Percentiles rank a stretch among this genome's conserved stretches.
phyloP scores from a whole-genome alignment of 148 eudicot genomes.

The Cornus controversa region DNA sequence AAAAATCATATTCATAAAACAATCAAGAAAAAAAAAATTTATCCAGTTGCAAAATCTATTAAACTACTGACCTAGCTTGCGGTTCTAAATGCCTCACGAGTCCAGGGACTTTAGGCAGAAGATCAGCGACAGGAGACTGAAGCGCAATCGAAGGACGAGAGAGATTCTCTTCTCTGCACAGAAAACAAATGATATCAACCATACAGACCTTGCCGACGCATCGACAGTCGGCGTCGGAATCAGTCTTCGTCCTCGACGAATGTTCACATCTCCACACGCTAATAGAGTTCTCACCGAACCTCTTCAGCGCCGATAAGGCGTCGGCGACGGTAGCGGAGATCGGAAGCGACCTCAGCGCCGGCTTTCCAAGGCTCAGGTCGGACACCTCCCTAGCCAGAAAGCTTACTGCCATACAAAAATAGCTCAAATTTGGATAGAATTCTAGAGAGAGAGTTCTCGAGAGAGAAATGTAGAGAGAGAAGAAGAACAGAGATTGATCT shows the following conservation, averaged over 20 bases:
- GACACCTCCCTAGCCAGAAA: slow-evolving; percentile 55
- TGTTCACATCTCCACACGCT: slow-evolving; percentile 57
- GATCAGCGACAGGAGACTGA: slow-evolving; percentile 38
- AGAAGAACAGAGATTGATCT: background rate
- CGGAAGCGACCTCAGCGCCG: slow-evolving; percentile 56
- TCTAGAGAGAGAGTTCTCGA: background rate
- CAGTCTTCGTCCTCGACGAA: background rate
- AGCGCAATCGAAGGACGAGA: slow-evolving; percentile 44
- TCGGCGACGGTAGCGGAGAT: slow-evolving; percentile 53
- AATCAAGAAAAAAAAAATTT: background rate
- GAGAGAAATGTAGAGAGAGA: background rate
- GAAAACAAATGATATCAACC: slow-evolving; percentile 65
- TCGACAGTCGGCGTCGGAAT: slow-evolving; percentile 8
- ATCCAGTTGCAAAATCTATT: background rate
- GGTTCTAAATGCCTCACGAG: slow-evolving; percentile 64
- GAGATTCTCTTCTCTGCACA: slow-evolving; percentile 52
- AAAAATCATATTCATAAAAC: background rate
- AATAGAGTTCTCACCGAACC: slow-evolving; percentile 44
- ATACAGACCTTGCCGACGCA: slow-evolving; percentile 68
- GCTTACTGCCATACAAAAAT: slow-evolving; percentile 64
- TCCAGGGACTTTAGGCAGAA: slow-evolving; percentile 34
- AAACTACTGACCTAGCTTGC: slow-evolving; percentile 55
- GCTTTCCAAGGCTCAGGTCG: slow-evolving; percentile 88
- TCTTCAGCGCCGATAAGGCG: slow-evolving; percentile 58
- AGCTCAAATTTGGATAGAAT: background rate